These are phyloP conservation scores for Globisporangium spinosum DNA, from an alignment of 352 stramenopile genomes.

Conservation along the genomic window DNA sequence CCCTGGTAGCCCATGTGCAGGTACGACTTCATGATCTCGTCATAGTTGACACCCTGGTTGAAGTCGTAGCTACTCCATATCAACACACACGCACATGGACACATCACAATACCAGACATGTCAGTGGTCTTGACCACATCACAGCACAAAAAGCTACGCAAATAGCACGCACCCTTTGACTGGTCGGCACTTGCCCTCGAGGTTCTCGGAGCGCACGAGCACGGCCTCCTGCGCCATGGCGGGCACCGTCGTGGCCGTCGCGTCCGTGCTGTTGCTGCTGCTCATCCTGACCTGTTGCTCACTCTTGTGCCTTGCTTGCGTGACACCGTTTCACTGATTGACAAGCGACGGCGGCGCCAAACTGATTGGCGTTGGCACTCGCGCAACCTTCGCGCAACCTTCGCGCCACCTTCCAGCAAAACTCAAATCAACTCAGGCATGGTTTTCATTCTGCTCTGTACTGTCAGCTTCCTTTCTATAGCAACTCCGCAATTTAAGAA, in stretches of 20 bases:
- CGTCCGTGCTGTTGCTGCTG: slow-evolving; percentile 1
- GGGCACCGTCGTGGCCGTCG: slow-evolving; percentile 20
- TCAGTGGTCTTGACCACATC: neutral
- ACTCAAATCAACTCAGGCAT: neutral
- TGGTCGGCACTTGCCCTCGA: slow-evolving; percentile 59
- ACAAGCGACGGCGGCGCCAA: neutral
- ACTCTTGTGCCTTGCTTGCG: neutral
- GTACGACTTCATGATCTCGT: slow-evolving; percentile 81
- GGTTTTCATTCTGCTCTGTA: neutral
- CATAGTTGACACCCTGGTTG: slow-evolving; percentile 87
- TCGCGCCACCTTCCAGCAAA: slow-evolving; percentile 4
- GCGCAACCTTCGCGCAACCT: slow-evolving; percentile 22
- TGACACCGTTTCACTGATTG: slow-evolving; percentile 13
- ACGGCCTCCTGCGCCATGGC: slow-evolving; percentile 68
- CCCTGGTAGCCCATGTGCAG: slow-evolving; percentile 92
- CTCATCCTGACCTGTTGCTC: neutral
- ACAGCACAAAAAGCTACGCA: neutral
- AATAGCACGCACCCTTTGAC: slow-evolving; percentile 34
- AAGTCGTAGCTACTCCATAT: slow-evolving; percentile 81
- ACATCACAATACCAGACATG: neutral
- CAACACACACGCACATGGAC: neutral
- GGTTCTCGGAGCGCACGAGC: slow-evolving; percentile 69
- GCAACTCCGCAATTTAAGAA: too few species aligned
- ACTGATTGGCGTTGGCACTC: slow-evolving; percentile 15
- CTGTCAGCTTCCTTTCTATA: neutral